These are phyloP conservation scores for Harrya chromipes DNA, from an alignment of 768 basidiomycete species.

Conservation along the genomic window DNA sequence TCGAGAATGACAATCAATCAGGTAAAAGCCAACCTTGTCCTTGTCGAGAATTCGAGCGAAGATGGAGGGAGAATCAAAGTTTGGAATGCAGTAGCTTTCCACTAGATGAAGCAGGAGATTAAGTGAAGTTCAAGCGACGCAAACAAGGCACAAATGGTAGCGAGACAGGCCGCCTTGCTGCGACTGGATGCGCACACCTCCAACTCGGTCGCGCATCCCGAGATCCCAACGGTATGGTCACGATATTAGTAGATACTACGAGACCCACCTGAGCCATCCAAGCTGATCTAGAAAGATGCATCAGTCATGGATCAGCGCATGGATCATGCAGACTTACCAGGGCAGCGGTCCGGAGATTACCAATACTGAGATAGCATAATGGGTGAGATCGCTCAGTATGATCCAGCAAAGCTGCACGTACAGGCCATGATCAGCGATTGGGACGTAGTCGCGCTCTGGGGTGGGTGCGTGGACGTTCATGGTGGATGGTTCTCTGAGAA, in stretches of 20 bases:
- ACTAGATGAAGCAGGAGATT: constrained; percentile 41
- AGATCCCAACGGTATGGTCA: neutral
- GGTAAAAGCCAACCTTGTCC: constrained; percentile 46
- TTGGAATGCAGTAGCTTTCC: constrained; percentile 88
- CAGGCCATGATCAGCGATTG: constrained; percentile 81
- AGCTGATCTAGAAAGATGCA: constrained; percentile 47
- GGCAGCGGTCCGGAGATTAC: constrained; percentile 81
- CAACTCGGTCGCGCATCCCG: neutral
- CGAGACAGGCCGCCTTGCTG: neutral
- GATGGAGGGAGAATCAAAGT: constrained; percentile 92
- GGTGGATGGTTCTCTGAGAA: constrained; percentile 1
- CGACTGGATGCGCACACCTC: neutral
- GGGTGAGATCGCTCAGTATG: constrained; percentile 9
- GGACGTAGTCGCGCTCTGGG: constrained; percentile 61
- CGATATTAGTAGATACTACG: neutral
- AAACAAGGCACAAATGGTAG: neutral
- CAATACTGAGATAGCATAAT: constrained; percentile 50
- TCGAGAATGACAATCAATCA: neutral
- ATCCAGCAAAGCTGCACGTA: constrained; percentile 34
- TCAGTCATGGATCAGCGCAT: constrained; percentile 5
- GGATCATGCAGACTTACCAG: constrained; percentile 38
- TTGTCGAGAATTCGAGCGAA: constrained; percentile 90
- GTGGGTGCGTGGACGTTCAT: constrained; percentile 54
- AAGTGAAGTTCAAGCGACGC: neutral
- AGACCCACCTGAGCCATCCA: constrained; percentile 73